Evolutionary conservation across 345 rosid species (phyloP), one percentile per base, ranked within the genome.

Genomic region (Nasturtium officinale): DNA sequence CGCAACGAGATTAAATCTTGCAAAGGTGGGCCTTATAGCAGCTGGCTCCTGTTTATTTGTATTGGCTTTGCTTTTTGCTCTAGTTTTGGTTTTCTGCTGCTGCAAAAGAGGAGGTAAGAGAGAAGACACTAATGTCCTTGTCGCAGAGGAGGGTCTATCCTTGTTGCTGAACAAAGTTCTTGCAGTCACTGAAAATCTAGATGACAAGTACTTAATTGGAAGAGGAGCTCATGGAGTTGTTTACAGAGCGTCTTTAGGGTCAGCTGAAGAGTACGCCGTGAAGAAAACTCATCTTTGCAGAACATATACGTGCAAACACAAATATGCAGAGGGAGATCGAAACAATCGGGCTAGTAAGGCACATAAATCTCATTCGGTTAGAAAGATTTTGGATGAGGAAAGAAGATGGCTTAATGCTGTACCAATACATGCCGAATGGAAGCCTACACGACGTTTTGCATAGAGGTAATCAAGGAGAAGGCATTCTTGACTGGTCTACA

Each of bases 161-260:
- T 66, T 84, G 45, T 80, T 90, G 40, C 85, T 88, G 16, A 78
- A 75, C 52, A 64, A 85, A 80, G 87, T 85, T 69, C 84, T 87
- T 75, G 79, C 78, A 73, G 96, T 87, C 45, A 88, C 79, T 76
- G 79, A 69, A 8, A 76, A 76, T 69, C 74, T 69, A 42, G 65
- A 76, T 55, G 70, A 68, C 42, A 76, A 61, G 70, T 76, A 76
- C 70, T 69, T 69, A 42, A 69, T 76, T 23, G 80, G 95, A 30
- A 85, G 77, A 75, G 98, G 96, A 75, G 88, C 85, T 17, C 98
- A 92, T 55, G 98, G 96, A 77, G 80, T 80, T 53, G 90, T 92
- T 63, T 92, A 85, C 61, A 90, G 82, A 80, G 96, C 87, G 32
- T 72, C 76, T 13, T 28, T 90, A 77, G 81, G 71, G 6, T 79